Conservation (phyloP, 2,329 filamentous ascomycete species). For the Cytospora paraplurivora region DNA sequence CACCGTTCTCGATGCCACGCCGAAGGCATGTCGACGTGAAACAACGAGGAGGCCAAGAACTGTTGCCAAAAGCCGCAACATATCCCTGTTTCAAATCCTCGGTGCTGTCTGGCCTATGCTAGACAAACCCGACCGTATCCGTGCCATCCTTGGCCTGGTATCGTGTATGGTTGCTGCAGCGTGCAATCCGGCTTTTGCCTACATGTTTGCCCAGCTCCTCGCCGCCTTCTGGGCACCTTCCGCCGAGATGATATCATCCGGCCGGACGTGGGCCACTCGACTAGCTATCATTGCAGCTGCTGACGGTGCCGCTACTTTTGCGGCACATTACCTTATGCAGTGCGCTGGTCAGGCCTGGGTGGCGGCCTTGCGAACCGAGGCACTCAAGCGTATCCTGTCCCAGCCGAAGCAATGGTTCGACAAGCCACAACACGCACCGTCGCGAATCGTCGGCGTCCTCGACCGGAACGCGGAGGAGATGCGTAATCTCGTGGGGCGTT, state of each 20-base stretch:
- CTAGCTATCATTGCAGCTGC: constrained; percentile 68
- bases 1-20: neutral
- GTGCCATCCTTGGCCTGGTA: constrained; percentile 62
- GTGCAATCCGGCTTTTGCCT: constrained; percentile 74
- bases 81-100: constrained; percentile 58
- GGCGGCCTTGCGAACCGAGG: constrained; percentile 67
- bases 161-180: constrained; percentile 66
- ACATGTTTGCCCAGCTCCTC: constrained; percentile 72
- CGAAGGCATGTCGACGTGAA: no score
- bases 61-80: neutral
- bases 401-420: constrained; percentile 84
- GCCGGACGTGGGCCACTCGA: constrained; percentile 67
- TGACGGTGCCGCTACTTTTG: constrained; percentile 67
- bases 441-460: constrained; percentile 68
- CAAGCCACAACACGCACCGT: constrained; percentile 62
- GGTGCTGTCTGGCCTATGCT: constrained; percentile 72
- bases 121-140: constrained; percentile 48
- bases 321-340: constrained; percentile 73
- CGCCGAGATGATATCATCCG: constrained; percentile 49
- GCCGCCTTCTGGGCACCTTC: constrained; percentile 61
- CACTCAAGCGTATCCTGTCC: constrained; percentile 68
- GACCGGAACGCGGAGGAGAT: constrained; percentile 87
- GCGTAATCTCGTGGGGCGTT: constrained; percentile 77
- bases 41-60: neutral
- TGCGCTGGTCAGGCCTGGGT: constrained; percentile 75